Conservation (phyloP, 495 filamentous ascomycete species). For the Geopyxis carbonaria region DNA sequence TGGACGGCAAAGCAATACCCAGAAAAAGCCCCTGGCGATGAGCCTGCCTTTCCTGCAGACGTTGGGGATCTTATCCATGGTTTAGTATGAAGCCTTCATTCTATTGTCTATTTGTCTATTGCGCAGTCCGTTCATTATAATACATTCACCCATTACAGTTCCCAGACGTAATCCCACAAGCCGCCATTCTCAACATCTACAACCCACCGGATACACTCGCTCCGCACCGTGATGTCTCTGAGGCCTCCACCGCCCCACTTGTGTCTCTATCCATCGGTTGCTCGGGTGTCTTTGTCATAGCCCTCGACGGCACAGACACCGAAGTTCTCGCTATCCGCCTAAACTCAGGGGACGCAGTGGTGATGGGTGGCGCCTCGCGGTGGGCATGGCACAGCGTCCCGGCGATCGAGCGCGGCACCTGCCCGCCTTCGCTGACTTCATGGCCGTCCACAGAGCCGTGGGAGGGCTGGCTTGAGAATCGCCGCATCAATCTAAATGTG, state of each 20-base stretch:
- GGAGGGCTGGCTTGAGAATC: constrained; percentile 70
- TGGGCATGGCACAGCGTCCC: constrained; percentile 94
- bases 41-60: constrained; percentile 35
- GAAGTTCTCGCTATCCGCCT: constrained; percentile 46
- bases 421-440: constrained; percentile 51
- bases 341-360: constrained; percentile 62
- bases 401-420: constrained; percentile 57
- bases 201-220: constrained; percentile 72
- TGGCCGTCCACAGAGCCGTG: constrained; percentile 59
- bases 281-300: constrained; percentile 65
- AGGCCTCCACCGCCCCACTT: constrained; percentile 53
- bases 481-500: constrained; percentile 80
- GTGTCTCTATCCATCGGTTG: constrained; percentile 79
- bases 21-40: constrained; percentile 21
- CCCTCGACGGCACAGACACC: constrained; percentile 10
- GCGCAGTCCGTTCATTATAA: too few species aligned
- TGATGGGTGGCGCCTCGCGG: constrained; percentile 59
- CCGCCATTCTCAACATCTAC: constrained; percentile 86
- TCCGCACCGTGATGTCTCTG: constrained; percentile 79
- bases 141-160: too few species aligned
- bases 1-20: constrained; percentile 80
- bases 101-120: background rate
- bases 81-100: too few species aligned
- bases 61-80: background rate
- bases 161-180: constrained; percentile 45